Conservation (phyloP, 1,284 basidiomycete species). For the Termitomyces sp. region DNA sequence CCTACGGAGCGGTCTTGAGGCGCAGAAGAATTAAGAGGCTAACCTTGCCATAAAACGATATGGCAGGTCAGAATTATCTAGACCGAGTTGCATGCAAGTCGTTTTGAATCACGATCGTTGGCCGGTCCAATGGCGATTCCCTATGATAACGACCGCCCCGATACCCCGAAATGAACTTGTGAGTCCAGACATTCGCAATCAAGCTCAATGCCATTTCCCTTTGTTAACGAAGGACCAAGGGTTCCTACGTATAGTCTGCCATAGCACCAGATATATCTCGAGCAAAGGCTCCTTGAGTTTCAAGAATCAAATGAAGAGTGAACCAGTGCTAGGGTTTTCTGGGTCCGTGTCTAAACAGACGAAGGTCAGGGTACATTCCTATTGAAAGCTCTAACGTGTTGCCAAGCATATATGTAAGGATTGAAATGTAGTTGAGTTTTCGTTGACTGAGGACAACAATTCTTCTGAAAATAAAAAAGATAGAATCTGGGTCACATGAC, state of each 20-base stretch:
- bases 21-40: not conserved
- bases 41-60: not conserved
- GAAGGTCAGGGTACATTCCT: not conserved
- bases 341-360: not conserved
- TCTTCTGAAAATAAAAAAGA: not conserved
- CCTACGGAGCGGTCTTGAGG: not conserved
- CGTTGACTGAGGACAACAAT: not conserved
- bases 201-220: not conserved
- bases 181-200: not conserved
- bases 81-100: not conserved
- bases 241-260: not conserved
- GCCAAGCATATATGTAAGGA: not conserved
- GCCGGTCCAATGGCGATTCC: not conserved
- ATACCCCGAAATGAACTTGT: not conserved
- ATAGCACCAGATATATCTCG: not conserved
- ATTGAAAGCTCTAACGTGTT: not conserved
- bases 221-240: not conserved
- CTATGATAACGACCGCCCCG: not conserved
- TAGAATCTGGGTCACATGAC: slow-evolving; percentile 6
- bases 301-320: not conserved
- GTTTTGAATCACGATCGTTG: not conserved
- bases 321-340: not conserved
- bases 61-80: not conserved
- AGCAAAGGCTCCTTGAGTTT: not conserved
- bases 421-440: not conserved